Conservation (phyloP, 75 land plant species). For the Pinus tabuliformis region DNA sequence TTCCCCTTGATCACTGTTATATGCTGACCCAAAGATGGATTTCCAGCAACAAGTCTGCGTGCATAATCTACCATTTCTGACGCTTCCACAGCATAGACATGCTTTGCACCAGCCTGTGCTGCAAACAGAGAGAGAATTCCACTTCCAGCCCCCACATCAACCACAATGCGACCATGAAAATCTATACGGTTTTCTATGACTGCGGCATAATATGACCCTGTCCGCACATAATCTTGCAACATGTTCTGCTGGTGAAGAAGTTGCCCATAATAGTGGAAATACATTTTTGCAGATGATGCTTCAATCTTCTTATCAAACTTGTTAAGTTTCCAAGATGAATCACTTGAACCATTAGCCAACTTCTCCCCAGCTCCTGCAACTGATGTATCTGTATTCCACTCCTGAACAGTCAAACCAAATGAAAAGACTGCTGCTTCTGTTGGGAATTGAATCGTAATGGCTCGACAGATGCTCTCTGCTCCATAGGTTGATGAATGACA, state of each 20-base stretch:
- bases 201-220: slow-evolving; percentile 96
- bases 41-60: too few relatives aligned
- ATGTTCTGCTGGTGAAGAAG: slow-evolving; percentile 94
- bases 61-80: too few relatives aligned
- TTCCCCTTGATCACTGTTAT: too few relatives aligned
- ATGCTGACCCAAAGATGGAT: too few relatives aligned
- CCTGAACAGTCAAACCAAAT: too few relatives aligned
- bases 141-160: slow-evolving; percentile 98
- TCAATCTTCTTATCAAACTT: slow-evolving; percentile 93
- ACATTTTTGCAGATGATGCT: slow-evolving; percentile 89
- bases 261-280: slow-evolving; percentile 96
- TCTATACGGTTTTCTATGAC: slow-evolving; percentile 80
- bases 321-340: slow-evolving; percentile 21
- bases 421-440: too few relatives aligned
- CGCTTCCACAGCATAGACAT: too few relatives aligned
- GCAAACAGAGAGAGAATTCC: slow-evolving; percentile 97
- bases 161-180: slow-evolving; percentile 82
- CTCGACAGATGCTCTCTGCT: too few relatives aligned
- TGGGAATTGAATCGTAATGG: too few relatives aligned
- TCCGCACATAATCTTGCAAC: slow-evolving; percentile 95
- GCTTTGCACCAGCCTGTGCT: slow-evolving; percentile 63
- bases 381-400: too few relatives aligned
- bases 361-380: slow-evolving; percentile 3
- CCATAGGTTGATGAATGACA: too few relatives aligned
- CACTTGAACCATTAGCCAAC: slow-evolving; percentile 42